Evolutionary conservation across 345 rosid species (phyloP).

Genomic region (Citrus reticulata): DNA sequence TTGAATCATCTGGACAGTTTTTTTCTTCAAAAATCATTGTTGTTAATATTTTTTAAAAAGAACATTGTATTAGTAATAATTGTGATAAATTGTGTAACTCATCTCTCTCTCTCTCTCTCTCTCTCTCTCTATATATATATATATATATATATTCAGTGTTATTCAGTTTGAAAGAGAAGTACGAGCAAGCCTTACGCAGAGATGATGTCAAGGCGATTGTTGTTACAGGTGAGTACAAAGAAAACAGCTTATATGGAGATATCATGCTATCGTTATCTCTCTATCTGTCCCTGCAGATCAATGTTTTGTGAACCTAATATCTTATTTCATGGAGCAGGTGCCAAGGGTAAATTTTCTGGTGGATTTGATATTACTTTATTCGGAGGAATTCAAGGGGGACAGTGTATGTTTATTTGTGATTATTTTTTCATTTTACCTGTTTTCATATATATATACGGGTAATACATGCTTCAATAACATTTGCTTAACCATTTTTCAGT

Average conservation of each 20-base stretch:
- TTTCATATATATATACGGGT: neutral
- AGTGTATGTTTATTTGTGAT: conserved; percentile 33
- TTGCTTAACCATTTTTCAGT: conserved; percentile 32
- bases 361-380: conserved; percentile 89
- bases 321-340: conserved; percentile 45
- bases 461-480: conserved; percentile 3
- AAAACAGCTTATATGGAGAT: neutral
- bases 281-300: neutral
- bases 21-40: neutral
- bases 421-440: neutral
- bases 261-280: neutral
- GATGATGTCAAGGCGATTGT: conserved; percentile 96
- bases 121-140: neutral
- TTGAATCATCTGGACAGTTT: neutral
- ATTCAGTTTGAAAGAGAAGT: conserved; percentile 67
- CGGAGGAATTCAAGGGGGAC: conserved; percentile 58
- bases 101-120: conserved; percentile 6
- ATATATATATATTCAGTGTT: conserved; percentile 42
- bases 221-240: conserved; percentile 47
- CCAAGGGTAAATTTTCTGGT: conserved; percentile 89
- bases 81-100: neutral
- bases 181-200: conserved; percentile 69
- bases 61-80: neutral
- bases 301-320: conserved; percentile 7
- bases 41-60: neutral